Percentiles rank a stretch among this genome's conserved stretches.
Conservation (phyloP, 176 grass and related monocot species). For the Paspalum vaginatum region DNA sequence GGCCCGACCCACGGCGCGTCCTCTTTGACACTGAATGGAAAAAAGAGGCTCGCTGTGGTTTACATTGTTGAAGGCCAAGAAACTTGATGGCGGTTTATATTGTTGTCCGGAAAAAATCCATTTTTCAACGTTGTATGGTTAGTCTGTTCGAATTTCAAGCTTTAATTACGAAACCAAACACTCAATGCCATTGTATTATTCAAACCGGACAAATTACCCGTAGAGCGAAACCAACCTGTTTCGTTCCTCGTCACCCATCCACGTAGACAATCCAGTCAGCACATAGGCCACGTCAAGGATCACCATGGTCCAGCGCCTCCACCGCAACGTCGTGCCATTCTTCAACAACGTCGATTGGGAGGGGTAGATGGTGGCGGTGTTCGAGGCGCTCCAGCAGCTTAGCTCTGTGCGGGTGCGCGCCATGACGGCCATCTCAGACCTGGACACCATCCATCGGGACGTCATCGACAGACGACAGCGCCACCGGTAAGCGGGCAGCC, state of each 20-base stretch:
- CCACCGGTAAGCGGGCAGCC: conserved; percentile 50
- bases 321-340: conserved; percentile 61
- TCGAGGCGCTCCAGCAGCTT: conserved; percentile 78
- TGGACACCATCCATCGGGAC: conserved; percentile 75
- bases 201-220: too few species aligned
- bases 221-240: too few species aligned
- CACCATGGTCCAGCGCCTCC: conserved; percentile 63
- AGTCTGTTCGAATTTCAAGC: too few species aligned
- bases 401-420: conserved; percentile 61
- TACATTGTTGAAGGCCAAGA: conserved; percentile 26
- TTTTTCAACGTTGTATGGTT: too few species aligned
- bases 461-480: conserved; percentile 67
- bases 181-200: too few species aligned
- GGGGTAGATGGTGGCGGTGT: conserved; percentile 68
- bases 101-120: too few species aligned
- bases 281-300: conserved; percentile 76
- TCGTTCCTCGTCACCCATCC: too few species aligned
- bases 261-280: too few species aligned
- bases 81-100: too few species aligned
- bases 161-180: too few species aligned
- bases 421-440: conserved; percentile 81
- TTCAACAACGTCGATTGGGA: conserved; percentile 45
- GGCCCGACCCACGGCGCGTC: neutral
- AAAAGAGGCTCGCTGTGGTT: neutral
- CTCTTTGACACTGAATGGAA: neutral